Conservation (phyloP, 164 flowering plant species). For the Vitis rotundifolia region DNA sequence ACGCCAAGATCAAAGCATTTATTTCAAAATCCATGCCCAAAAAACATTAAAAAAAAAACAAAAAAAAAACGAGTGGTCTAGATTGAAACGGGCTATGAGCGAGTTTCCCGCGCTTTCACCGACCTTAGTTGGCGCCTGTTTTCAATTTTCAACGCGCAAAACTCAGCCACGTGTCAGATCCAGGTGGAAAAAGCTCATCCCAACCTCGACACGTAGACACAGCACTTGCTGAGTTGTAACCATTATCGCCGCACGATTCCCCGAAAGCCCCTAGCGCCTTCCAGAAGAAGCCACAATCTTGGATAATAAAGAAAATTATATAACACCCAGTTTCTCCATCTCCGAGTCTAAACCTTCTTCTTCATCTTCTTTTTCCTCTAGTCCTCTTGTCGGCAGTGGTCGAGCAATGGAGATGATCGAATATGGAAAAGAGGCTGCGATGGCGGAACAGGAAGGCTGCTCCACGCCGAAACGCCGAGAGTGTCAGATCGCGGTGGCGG, state of each 20-base stretch:
- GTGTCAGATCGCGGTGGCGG: slow-evolving; percentile 26
- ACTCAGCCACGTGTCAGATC: neutral
- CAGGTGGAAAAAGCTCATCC: neutral
- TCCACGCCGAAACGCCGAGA: slow-evolving; percentile 36
- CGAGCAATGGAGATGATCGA: neutral
- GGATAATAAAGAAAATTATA: neutral
- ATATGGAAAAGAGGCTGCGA: neutral
- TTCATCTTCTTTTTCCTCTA: neutral
- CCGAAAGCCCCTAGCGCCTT: neutral
- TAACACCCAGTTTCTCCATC: too few species aligned
- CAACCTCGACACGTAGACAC: neutral
- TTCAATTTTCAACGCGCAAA: neutral
- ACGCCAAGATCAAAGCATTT: too few species aligned
- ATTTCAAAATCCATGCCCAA: too few species aligned
- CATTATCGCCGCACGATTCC: neutral
- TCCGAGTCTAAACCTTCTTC: too few species aligned
- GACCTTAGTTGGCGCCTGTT: slow-evolving; percentile 4
- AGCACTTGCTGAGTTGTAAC: neutral
- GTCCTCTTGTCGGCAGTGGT: neutral
- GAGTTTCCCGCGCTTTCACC: neutral
- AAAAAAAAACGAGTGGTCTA: neutral
- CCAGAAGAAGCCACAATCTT: slow-evolving; percentile 15
- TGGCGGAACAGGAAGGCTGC: slow-evolving; percentile 22
- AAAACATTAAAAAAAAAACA: neutral
- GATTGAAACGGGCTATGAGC: neutral